Conservation (phyloP, 1,284 basidiomycete species). For the Agroathelia rolfsii region DNA sequence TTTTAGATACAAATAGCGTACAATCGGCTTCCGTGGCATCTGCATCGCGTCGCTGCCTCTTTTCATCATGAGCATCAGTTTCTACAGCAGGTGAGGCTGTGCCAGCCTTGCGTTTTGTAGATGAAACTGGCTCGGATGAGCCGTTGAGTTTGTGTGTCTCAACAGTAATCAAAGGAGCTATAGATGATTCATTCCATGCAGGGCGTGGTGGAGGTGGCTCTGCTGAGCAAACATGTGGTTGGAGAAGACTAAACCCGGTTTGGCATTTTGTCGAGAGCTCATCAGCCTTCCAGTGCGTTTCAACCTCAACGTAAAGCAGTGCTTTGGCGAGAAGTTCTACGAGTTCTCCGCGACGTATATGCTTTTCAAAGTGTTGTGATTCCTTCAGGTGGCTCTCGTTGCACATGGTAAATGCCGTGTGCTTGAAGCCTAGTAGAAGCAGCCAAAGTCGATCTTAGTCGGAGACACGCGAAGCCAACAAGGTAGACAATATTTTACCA, state of each 20-base stretch:
- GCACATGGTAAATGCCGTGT: slow-evolving; percentile 68
- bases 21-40: too few relatives aligned
- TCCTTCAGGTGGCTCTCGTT: slow-evolving; percentile 61
- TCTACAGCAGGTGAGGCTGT: too few relatives aligned
- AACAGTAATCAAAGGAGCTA: too few relatives aligned
- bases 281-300: slow-evolving; percentile 65
- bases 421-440: slow-evolving; percentile 52
- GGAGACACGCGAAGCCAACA: too few relatives aligned
- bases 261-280: slow-evolving; percentile 53
- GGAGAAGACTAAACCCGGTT: slow-evolving; percentile 57
- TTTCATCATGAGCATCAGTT: too few relatives aligned
- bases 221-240: slow-evolving; percentile 54
- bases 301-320: slow-evolving; percentile 75
- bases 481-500: slow-evolving; percentile 35
- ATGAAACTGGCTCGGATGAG: too few relatives aligned
- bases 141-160: too few relatives aligned
- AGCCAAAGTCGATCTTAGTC: too few relatives aligned
- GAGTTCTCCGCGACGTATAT: slow-evolving; percentile 75
- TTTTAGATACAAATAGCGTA: too few relatives aligned
- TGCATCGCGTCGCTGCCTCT: too few relatives aligned
- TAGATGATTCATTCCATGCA: too few relatives aligned
- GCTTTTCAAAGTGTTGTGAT: slow-evolving; percentile 54
- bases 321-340: slow-evolving; percentile 74
- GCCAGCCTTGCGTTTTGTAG: too few relatives aligned
- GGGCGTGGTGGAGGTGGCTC: slow-evolving; percentile 25